Percentiles rank a stretch among this genome's conserved stretches.
Conservation (phyloP, 1,284 basidiomycete species). For the Wallemia mellicola region DNA sequence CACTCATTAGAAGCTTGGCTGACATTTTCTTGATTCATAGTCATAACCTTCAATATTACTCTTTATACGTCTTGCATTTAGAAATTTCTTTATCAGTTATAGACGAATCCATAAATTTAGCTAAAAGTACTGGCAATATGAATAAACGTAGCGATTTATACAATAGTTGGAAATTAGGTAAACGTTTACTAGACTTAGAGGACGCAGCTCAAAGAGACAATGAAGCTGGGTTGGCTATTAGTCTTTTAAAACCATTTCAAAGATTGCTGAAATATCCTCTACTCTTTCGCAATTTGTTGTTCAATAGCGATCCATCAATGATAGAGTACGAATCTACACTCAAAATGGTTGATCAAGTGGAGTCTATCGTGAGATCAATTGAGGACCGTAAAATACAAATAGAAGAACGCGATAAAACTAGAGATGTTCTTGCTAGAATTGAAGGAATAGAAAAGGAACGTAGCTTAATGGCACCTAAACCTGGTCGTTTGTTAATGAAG, state of each 20-base stretch:
- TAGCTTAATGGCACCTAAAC: conserved; percentile 52
- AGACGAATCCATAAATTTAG: conserved; percentile 40
- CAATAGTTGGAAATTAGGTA: conserved; percentile 43
- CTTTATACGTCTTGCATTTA: conserved; percentile 64
- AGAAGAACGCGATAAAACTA: conserved; percentile 75
- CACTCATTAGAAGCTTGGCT: conserved; percentile 60
- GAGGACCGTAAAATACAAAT: conserved; percentile 92
- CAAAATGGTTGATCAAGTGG: conserved; percentile 86
- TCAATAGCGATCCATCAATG: conserved; percentile 82
- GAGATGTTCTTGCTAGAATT: conserved; percentile 80
- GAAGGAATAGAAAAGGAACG: conserved; percentile 70
- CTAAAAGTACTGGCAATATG: conserved; percentile 31
- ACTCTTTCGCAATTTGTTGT: conserved; percentile 87
- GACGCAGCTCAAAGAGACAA: conserved; percentile 48
- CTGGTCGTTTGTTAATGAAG: conserved; percentile 54
- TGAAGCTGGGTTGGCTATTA: conserved; percentile 75
- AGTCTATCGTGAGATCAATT: conserved; percentile 75
- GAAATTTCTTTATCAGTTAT: conserved; percentile 65
- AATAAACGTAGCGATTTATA: conserved; percentile 44
- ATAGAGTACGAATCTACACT: conserved; percentile 89
- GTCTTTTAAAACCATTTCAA: conserved; percentile 86
- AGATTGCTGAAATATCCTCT: conserved; percentile 85
- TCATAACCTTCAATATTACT: conserved; percentile 65
- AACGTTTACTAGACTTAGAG: conserved; percentile 29
- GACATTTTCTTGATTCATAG: conserved; percentile 74